Conservation (phyloP, 371 early-diverging fungal genomes). For the Funneliformis caledonium region DNA sequence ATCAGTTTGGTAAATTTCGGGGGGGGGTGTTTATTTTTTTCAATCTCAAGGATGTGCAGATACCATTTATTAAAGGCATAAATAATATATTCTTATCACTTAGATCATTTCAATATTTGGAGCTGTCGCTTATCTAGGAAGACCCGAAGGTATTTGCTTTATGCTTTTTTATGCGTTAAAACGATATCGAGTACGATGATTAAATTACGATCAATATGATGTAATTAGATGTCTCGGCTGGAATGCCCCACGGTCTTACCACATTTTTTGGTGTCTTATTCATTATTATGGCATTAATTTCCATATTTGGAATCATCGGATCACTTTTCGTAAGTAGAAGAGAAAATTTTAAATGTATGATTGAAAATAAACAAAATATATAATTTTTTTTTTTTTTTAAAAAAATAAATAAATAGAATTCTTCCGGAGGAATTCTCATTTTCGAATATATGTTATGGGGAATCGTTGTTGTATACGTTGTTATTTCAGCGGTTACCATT, state of each 20-base stretch:
- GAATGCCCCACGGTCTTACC: neutral
- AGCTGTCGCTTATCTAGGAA: neutral
- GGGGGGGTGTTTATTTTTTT: neutral
- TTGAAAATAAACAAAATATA: neutral
- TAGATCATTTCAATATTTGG: neutral
- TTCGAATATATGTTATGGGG: conserved; percentile 17
- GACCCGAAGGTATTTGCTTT: neutral
- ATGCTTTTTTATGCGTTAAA: neutral
- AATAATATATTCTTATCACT: neutral
- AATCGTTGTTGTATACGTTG: neutral
- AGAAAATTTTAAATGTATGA: neutral
- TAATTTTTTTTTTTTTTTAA: neutral
- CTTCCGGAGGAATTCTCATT: neutral
- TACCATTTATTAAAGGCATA: neutral
- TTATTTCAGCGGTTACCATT: neutral
- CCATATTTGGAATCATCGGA: conserved; percentile 35
- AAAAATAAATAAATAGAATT: too few relatives aligned
- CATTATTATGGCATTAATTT: conserved; percentile 17
- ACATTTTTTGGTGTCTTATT: conserved; percentile 9
- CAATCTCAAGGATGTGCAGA: neutral
- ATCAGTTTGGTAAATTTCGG: conserved; percentile 4
- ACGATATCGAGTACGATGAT: too few relatives aligned
- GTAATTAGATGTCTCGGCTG: neutral
- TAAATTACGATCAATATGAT: neutral
- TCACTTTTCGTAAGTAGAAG: conserved; percentile 11